Conservation (phyloP, 768 basidiomycete genomes). For the Thelephora aurantiotincta region DNA sequence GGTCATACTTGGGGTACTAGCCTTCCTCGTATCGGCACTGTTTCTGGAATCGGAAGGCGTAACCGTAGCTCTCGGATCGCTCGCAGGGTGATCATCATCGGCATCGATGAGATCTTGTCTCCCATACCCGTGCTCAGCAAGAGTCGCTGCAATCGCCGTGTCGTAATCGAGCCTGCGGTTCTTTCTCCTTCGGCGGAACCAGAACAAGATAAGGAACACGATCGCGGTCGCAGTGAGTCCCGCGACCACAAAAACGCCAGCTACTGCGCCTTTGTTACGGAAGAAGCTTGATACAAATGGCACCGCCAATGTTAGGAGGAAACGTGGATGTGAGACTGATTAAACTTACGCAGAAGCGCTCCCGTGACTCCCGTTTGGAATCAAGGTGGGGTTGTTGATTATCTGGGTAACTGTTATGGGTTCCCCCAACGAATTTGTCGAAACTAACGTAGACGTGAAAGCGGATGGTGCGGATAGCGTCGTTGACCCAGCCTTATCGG, state of each 20-base stretch:
- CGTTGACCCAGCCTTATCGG: constrained; percentile 36
- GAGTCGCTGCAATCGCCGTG: constrained; percentile 52
- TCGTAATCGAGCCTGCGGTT: constrained; percentile 53
- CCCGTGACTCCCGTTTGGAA: constrained; percentile 24
- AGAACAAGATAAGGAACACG: constrained; percentile 57
- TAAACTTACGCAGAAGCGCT: constrained; percentile 35
- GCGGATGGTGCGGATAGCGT: constrained; percentile 37
- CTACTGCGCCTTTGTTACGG: constrained; percentile 77
- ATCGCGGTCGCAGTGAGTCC: constrained; percentile 66
- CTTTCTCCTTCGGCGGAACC: constrained; percentile 49
- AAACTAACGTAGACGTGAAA: constrained; percentile 42
- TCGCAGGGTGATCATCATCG: constrained; percentile 32
- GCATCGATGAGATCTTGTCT: constrained; percentile 54
- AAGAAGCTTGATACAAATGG: constrained; percentile 51
- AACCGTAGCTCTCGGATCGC: background rate
- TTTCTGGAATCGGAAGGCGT: background rate
- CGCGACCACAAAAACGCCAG: constrained; percentile 82
- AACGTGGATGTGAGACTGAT: background rate
- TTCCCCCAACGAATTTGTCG: constrained; percentile 38
- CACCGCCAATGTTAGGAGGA: background rate
- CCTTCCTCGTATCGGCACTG: background rate
- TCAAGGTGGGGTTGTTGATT: constrained; percentile 60
- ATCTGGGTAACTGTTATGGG: constrained; percentile 47
- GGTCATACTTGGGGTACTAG: background rate
- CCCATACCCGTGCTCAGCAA: constrained; percentile 52